Conservation (phyloP, 805 yeast species). For the Candida lessepsii region DNA sequence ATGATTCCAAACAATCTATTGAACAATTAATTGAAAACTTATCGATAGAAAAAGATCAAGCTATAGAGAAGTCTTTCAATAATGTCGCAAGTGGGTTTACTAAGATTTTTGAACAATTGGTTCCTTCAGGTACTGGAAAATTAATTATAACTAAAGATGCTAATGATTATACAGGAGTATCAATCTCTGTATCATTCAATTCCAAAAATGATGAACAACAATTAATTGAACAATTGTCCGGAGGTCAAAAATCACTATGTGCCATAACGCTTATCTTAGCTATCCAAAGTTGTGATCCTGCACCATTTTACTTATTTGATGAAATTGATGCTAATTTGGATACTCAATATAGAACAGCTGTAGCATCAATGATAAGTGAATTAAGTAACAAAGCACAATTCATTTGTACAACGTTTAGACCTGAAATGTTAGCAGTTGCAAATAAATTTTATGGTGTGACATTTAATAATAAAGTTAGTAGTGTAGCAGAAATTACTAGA, state of each 20-base stretch:
- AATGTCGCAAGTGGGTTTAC: constrained; percentile 73
- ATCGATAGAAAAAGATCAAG: constrained; percentile 76
- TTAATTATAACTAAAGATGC: constrained; percentile 49
- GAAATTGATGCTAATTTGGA: constrained; percentile 97
- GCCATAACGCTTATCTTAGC: constrained; percentile 93
- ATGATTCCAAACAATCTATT: constrained; percentile 68
- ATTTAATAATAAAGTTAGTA: constrained; percentile 78
- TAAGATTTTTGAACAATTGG: constrained; percentile 73
- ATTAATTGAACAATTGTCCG: constrained; percentile 86
- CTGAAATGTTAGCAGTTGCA: constrained; percentile 87
- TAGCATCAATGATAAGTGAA: constrained; percentile 69
- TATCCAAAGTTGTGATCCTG: constrained; percentile 93
- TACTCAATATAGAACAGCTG: constrained; percentile 84
- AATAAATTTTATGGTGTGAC: constrained; percentile 85
- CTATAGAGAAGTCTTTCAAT: constrained; percentile 74
- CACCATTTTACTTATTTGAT: constrained; percentile 93
- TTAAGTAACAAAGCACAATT: constrained; percentile 77
- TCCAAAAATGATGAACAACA: constrained; percentile 83
- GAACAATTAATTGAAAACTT: constrained; percentile 66
- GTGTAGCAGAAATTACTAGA: constrained; percentile 65
- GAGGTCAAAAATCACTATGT: constrained; percentile 96
- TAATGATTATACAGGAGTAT: constrained; percentile 68
- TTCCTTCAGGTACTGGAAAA: constrained; percentile 78
- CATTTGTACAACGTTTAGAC: constrained; percentile 93
- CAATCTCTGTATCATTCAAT: constrained; percentile 86